These are phyloP conservation scores for Styphnolobium japonicum DNA, from an alignment of 306 rosid genomes.

Conservation along the genomic window DNA sequence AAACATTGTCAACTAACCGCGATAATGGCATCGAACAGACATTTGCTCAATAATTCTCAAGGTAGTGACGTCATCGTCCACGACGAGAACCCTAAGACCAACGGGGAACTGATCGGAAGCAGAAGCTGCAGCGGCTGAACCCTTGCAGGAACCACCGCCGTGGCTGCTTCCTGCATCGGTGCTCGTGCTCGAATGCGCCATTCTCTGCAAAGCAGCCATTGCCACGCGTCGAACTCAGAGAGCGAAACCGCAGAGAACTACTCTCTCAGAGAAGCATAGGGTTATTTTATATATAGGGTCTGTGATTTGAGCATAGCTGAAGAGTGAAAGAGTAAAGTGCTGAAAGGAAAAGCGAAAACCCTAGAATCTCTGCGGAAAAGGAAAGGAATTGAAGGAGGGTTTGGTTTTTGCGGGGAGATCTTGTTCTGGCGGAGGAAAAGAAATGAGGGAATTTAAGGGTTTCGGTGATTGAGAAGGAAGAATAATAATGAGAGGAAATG, in stretches of 20 bases:
- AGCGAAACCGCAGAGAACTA: not conserved
- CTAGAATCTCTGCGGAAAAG: not conserved
- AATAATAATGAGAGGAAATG: not conserved
- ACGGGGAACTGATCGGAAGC: slow-evolving; percentile 51
- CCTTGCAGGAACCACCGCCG: slow-evolving; percentile 15
- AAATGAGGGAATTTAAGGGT: not conserved
- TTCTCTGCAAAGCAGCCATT: slow-evolving; percentile 57
- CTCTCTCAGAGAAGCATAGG: not conserved
- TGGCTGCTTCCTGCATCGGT: slow-evolving; percentile 21
- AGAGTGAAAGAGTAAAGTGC: too few species aligned
- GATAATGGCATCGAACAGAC: slow-evolving; percentile 48
- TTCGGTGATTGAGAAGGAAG: not conserved
- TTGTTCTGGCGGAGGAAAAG: not conserved
- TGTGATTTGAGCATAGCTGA: not conserved
- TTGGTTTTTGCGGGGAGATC: not conserved
- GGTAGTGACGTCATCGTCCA: slow-evolving; percentile 53
- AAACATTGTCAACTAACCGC: too few species aligned
- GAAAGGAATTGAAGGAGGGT: not conserved
- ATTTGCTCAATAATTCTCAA: slow-evolving; percentile 48
- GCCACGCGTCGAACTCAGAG: too few species aligned
- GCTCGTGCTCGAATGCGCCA: slow-evolving; percentile 40
- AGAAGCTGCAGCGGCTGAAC: not conserved
- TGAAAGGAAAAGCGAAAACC: not conserved
- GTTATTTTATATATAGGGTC: not conserved
- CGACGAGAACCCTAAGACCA: slow-evolving; percentile 57